These are phyloP conservation scores for Chalaropsis thielavioides DNA, from an alignment of 2,329 filamentous ascomycete species.

Conservation along the genomic window DNA sequence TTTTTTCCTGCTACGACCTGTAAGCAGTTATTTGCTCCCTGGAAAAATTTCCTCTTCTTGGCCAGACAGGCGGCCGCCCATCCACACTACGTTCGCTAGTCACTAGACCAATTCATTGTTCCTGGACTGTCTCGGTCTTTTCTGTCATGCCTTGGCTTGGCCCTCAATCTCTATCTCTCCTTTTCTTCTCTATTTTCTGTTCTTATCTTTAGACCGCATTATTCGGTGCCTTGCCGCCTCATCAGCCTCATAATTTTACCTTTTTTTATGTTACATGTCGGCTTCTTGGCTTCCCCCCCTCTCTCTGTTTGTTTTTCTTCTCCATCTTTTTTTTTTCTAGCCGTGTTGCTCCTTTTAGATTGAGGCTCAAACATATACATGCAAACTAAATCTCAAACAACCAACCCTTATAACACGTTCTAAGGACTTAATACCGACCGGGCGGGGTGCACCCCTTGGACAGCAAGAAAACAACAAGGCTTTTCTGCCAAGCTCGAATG, in stretches of 20 bases:
- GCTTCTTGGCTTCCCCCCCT: neutral
- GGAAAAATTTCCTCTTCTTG: neutral
- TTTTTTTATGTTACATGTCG: neutral
- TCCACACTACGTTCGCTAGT: too few relatives aligned
- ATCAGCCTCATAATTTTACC: neutral
- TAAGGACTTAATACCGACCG: neutral
- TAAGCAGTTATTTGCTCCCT: constrained; percentile 3
- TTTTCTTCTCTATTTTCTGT: neutral
- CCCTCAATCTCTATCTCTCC: neutral
- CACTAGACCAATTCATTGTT: neutral
- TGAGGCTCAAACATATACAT: constrained; percentile 5
- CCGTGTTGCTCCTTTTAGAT: neutral
- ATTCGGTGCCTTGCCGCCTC: neutral
- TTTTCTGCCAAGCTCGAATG: constrained; percentile 3
- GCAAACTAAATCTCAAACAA: constrained; percentile 1
- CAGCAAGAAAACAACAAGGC: neutral
- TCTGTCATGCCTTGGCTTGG: neutral
- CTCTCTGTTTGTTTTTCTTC: neutral
- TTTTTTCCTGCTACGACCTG: neutral
- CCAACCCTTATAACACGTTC: neutral
- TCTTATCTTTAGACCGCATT: neutral
- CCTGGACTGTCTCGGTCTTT: neutral
- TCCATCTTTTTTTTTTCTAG: neutral
- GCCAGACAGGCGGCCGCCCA: neutral
- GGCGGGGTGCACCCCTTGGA: neutral